phyloP scores from a whole-genome alignment of 257 asterid species.

The Cordia subcordata region DNA sequence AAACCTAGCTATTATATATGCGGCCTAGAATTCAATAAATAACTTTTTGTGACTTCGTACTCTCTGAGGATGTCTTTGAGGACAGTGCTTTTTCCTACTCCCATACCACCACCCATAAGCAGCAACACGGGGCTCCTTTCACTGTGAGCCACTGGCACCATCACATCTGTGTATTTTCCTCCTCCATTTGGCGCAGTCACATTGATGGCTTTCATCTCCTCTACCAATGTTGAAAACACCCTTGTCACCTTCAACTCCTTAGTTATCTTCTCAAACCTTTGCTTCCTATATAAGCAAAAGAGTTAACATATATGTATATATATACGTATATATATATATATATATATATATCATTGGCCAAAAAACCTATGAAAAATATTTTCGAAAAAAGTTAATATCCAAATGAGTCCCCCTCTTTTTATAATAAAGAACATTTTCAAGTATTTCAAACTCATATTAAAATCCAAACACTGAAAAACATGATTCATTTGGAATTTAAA shows the following conservation, averaged over 20 bases:
- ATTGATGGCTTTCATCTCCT: constrained; percentile 73
- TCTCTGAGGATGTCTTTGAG: constrained; percentile 87
- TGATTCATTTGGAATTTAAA: no score
- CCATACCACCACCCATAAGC: constrained; percentile 99
- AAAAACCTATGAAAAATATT: no score
- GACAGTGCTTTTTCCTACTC: constrained; percentile 98
- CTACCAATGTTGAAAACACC: constrained; percentile 63
- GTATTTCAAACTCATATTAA: no score
- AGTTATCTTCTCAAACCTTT: constrained; percentile 73
- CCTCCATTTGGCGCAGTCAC: constrained; percentile 28
- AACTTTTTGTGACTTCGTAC: constrained; percentile 28
- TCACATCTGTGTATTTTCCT: constrained; percentile 55
- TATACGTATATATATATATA: no score
- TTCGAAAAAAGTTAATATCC: no score
- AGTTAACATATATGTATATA: no score
- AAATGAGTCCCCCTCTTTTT: no score
- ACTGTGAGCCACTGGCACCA: constrained; percentile 72
- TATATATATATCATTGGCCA: no score
- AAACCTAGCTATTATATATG: no score
- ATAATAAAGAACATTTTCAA: no score
- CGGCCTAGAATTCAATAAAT: not conserved
- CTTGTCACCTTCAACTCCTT: constrained; percentile 73
- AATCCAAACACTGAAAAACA: no score
- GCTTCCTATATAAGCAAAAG: no score
- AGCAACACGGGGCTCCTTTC: constrained; percentile 84